A percentile compares a stretch with the other conserved stretches of the same genome.
phyloP scores from a whole-genome alignment of 1,139 yeast genomes.

The Zygosaccharomyces pseudobailii region DNA sequence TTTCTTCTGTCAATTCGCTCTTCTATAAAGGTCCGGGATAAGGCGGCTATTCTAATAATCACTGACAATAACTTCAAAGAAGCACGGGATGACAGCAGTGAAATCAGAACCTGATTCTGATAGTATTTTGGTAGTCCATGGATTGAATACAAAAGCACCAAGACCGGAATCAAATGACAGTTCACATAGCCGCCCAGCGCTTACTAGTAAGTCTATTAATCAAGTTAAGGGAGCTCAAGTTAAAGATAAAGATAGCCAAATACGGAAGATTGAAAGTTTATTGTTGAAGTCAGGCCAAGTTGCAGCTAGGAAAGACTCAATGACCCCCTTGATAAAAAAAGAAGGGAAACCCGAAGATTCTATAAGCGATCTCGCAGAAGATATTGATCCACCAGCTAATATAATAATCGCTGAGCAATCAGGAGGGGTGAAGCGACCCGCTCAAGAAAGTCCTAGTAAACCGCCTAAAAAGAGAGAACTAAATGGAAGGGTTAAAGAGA shows the following conservation, averaged over 20 bases:
- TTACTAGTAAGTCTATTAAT: conserved; percentile 10
- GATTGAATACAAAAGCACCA: neutral
- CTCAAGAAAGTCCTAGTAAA: neutral
- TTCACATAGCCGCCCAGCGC: conserved; percentile 13
- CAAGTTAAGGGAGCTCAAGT: conserved; percentile 4
- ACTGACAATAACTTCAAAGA: neutral
- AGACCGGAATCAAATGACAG: neutral
- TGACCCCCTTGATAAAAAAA: neutral
- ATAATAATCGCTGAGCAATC: neutral
- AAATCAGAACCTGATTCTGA: conserved; percentile 9
- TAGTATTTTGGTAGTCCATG: neutral
- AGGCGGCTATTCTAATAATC: conserved; percentile 1
- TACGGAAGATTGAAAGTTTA: conserved; percentile 12
- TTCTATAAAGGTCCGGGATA: neutral
- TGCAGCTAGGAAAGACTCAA: neutral
- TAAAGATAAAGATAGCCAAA: conserved; percentile 4
- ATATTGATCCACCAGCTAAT: neutral
- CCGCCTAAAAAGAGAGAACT: neutral
- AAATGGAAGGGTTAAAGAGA: conserved; percentile 4
- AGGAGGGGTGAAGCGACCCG: neutral
- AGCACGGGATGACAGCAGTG: conserved; percentile 7
- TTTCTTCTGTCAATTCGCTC: neutral
- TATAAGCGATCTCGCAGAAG: neutral
- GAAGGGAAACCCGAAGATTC: neutral
- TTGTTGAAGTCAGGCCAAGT: conserved; percentile 6